These are phyloP conservation scores for Irineochytrium annulatum DNA, from an alignment of 192 early-diverging fungal species.

Conservation along the genomic window DNA sequence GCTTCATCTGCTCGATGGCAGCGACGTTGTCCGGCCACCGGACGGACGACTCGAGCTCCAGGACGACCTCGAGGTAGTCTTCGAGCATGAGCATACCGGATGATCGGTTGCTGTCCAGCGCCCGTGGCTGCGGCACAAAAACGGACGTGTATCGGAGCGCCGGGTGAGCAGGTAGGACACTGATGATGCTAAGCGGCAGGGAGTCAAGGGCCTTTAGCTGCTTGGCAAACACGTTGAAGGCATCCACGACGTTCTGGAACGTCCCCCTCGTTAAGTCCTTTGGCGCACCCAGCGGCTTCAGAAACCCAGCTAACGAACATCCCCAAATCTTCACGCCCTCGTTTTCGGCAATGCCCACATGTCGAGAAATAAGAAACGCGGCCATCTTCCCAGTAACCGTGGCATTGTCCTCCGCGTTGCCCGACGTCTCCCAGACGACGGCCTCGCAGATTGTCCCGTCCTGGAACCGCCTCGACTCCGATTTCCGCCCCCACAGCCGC, in stretches of 20 bases:
- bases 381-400: conserved; percentile 79
- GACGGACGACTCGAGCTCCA: conserved; percentile 78
- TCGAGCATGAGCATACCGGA: conserved; percentile 18
- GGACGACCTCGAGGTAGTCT: conserved; percentile 58
- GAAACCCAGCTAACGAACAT: conserved; percentile 59
- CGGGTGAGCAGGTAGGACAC: conserved; percentile 53
- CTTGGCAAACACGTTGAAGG: conserved; percentile 64
- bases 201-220: conserved; percentile 56
- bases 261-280: conserved; percentile 25
- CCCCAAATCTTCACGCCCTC: conserved; percentile 55
- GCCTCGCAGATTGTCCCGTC: conserved; percentile 88
- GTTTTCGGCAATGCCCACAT: conserved; percentile 56
- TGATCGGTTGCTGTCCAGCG: neutral
- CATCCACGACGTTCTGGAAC: conserved; percentile 64
- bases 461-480: conserved; percentile 90
- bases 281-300: conserved; percentile 41
- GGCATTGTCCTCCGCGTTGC: conserved; percentile 56
- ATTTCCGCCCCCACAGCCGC: conserved; percentile 81
- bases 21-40: conserved; percentile 88
- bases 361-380: conserved; percentile 67
- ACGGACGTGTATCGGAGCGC: conserved; percentile 71
- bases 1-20: conserved; percentile 87
- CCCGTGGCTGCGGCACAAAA: conserved; percentile 65
- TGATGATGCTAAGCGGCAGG: conserved; percentile 63
- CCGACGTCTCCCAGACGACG: conserved; percentile 71